Evolutionary conservation across 2,329 filamentous ascomycete genomes (phyloP), one percentile per base, ranked within the genome.

Genomic region (Aspergillus aculeatinus): DNA sequence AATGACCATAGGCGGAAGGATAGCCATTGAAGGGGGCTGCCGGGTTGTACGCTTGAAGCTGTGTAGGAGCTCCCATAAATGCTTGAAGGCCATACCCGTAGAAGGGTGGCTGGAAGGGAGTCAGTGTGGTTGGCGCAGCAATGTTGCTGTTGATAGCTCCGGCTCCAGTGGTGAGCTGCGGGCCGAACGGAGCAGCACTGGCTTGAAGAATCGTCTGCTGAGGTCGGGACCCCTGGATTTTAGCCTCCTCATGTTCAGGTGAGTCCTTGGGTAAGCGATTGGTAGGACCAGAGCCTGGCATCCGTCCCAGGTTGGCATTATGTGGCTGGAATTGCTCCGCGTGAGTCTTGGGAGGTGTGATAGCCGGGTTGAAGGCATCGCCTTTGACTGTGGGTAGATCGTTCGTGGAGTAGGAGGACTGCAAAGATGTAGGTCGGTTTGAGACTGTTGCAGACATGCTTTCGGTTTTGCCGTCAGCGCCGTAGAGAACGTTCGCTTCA

Each of bases 391-490:
- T 96, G 4, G 92, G 90, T 21, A 97, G 83, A 70, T 98, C 93
- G 75, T 90, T 95, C 57, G 91, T 87, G 10, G 95, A 97, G 79
- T 91, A 97, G 0, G 94, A 97, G 49, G 90, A 88, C 76, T 93
- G 90, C 60, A 96, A 60, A 10, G 76, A 73, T 4, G 67, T 68
- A 19, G 78, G 78, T 23, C 79, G 76, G 65, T 65, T 84, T 27
- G 70, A 65, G n/a, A 67, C 52, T 48, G 66, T 65, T 16, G 72
- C 59, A 25, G 68, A 64, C 16, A 65, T 59, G 3, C 61, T 62
- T 25, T 75, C 73, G 31, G 69, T 65, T 14, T 59, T 62, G 9
- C 63, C 65, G 16, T 75, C 72, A 55, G 72, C 70, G 31, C 71
- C 69, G 52, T 70, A 73, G 23, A 69, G 65, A 31, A 77, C 54